phyloP scores from a whole-genome alignment of 2,329 filamentous ascomycete genomes.

The Trichoderma sp. region DNA sequence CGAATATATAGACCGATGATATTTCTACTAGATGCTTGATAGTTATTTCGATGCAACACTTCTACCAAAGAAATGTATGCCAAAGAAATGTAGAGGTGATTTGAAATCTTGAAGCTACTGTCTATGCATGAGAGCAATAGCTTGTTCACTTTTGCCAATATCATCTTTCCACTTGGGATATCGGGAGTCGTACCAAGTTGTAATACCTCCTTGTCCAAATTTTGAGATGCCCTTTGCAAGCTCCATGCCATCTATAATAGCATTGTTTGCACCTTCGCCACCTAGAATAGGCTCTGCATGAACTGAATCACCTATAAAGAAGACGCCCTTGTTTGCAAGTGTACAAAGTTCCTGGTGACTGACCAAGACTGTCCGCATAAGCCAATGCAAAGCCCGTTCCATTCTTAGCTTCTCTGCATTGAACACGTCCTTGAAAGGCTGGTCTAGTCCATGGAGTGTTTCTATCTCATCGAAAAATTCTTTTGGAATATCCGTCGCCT shows the following conservation, averaged over 20 bases:
- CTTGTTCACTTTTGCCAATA: neutral
- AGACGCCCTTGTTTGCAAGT: neutral
- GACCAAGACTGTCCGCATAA: neutral
- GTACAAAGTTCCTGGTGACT: neutral
- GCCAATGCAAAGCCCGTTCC: neutral
- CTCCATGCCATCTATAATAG: slow-evolving; percentile 16
- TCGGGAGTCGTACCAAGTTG: slow-evolving; percentile 10
- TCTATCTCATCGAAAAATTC: neutral
- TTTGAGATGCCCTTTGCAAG: slow-evolving; percentile 16
- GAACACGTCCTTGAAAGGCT: neutral
- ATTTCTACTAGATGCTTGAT: too few relatives aligned
- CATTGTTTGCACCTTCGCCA: slow-evolving; percentile 18
- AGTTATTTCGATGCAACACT: too few relatives aligned
- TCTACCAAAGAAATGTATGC: too few relatives aligned
- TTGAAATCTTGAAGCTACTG: too few relatives aligned
- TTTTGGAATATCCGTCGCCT: neutral
- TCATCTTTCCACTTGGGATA: slow-evolving; percentile 15
- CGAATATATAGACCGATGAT: too few relatives aligned
- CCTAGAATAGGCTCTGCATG: slow-evolving; percentile 16
- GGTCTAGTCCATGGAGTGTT: neutral
- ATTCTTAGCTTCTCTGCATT: neutral
- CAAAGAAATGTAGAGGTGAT: too few relatives aligned
- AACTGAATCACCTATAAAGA: slow-evolving; percentile 15
- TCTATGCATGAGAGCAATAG: neutral
- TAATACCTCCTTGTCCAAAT: neutral